Percentiles rank a stretch among this genome's conserved stretches.
Conservation (phyloP, 257 asterid genomes). For the Solanum chaucha region DNA sequence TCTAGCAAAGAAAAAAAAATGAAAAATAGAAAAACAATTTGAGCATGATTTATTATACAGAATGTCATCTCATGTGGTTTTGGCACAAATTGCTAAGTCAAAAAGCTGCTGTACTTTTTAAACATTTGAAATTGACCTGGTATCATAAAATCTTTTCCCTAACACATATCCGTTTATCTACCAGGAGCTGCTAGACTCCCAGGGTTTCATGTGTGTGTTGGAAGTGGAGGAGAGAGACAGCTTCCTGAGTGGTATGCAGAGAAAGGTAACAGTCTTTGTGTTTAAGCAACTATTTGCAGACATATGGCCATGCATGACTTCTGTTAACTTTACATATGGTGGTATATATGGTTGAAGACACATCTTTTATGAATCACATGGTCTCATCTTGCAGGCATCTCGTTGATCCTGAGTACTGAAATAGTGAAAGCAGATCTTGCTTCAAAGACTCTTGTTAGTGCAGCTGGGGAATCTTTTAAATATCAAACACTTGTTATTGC, state of each 20-base stretch:
- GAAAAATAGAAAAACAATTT: neutral
- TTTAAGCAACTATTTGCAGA: neutral
- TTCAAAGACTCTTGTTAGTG: constrained; percentile 62
- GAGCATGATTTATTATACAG: neutral
- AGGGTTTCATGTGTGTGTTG: constrained; percentile 90
- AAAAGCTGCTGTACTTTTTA: neutral
- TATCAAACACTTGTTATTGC: constrained; percentile 62
- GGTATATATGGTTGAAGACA: neutral
- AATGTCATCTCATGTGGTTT: neutral
- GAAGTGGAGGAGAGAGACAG: constrained; percentile 97
- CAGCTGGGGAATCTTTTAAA: constrained; percentile 54
- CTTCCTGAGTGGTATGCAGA: constrained; percentile 96
- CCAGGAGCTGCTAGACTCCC: constrained; percentile 95
- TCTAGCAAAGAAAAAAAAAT: neutral
- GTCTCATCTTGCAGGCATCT: constrained; percentile 46
- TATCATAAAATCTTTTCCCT: neutral
- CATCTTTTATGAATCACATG: neutral
- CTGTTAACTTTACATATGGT: neutral
- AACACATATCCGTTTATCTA: neutral
- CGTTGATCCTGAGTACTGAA: constrained; percentile 79
- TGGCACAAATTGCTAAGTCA: neutral
- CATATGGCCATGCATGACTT: neutral
- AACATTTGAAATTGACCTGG: neutral
- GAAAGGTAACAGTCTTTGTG: constrained; percentile 39
- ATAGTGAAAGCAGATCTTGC: constrained; percentile 80